These are phyloP conservation scores for Colletotrichum siamense DNA, from an alignment of 2,329 filamentous ascomycete species.

Conservation along the genomic window DNA sequence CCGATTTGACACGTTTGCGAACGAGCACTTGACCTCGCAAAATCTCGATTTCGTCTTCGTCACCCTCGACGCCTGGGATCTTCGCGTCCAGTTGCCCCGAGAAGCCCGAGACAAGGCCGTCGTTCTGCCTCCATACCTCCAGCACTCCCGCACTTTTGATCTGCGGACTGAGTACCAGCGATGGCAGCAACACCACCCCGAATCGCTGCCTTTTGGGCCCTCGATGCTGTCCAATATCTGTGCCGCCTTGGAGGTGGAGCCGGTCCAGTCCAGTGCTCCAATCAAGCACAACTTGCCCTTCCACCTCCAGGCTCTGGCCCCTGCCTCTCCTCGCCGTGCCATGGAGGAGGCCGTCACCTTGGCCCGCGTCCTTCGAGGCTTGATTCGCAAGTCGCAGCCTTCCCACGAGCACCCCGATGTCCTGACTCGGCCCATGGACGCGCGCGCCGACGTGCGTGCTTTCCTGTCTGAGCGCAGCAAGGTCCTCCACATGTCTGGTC, in stretches of 20 bases:
- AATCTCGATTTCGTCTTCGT: constrained; percentile 98
- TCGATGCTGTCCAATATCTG: constrained; percentile 97
- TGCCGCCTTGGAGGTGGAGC: constrained; percentile 96
- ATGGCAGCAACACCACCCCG: constrained; percentile 98
- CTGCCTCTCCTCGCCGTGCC: constrained; percentile 91
- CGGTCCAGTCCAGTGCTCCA: constrained; percentile 94
- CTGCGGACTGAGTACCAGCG: constrained; percentile 96
- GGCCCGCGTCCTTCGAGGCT: constrained; percentile 86
- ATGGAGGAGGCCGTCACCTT: constrained; percentile 98
- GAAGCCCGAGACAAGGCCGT: constrained; percentile 98
- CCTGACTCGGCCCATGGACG: constrained; percentile 93
- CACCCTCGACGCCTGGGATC: constrained; percentile 97
- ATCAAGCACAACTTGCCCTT: constrained; percentile 99
- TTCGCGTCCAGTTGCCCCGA: constrained; percentile 94
- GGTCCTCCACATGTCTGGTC: constrained; percentile 95
- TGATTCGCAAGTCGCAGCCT: constrained; percentile 96
- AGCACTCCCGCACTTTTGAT: constrained; percentile 97
- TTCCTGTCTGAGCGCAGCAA: constrained; percentile 97
- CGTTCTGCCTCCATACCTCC: constrained; percentile 92
- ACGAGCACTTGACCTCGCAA: constrained; percentile 87
- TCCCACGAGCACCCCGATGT: constrained; percentile 94
- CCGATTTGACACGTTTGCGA: constrained; percentile 92
- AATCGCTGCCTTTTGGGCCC: constrained; percentile 94
- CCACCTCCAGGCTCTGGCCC: constrained; percentile 93
- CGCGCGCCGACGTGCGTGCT: constrained; percentile 91